phyloP scores from a whole-genome alignment of 331 rosid genomes.

The Pyrus hybrid region DNA sequence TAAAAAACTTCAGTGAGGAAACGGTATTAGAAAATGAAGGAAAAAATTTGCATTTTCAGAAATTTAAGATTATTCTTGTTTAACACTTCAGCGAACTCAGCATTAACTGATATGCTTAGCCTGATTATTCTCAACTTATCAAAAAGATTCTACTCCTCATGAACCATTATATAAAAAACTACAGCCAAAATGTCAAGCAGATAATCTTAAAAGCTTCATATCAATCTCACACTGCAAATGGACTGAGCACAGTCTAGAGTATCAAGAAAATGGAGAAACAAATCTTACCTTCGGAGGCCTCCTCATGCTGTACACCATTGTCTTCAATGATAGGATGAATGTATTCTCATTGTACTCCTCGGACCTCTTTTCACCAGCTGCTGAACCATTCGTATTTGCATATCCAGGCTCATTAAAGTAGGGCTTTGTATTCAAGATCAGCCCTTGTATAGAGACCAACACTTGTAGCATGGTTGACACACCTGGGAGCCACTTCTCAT shows the following conservation, averaged over 20 bases:
- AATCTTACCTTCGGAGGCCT: constrained; percentile 75
- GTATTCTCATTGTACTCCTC: constrained; percentile 55
- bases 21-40: neutral
- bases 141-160: neutral
- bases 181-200: neutral
- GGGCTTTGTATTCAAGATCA: constrained; percentile 75
- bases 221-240: neutral
- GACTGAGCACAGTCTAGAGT: neutral
- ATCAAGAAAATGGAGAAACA: neutral
- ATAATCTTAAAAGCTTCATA: neutral
- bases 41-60: neutral
- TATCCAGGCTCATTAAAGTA: constrained; percentile 83
- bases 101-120: neutral
- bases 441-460: constrained; percentile 87
- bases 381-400: constrained; percentile 43
- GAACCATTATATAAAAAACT: neutral
- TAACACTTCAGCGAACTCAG: neutral
- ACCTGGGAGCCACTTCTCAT: constrained; percentile 80
- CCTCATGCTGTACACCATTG: constrained; percentile 64
- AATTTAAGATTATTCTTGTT: neutral
- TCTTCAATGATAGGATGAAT: constrained; percentile 54
- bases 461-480: constrained; percentile 80
- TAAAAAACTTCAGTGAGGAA: neutral
- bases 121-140: neutral
- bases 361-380: constrained; percentile 44